Evolutionary conservation across 2,329 filamentous ascomycete species (phyloP), one percentile per base, ranked within the genome.

Genomic region (Colletotrichum cuscutae): DNA sequence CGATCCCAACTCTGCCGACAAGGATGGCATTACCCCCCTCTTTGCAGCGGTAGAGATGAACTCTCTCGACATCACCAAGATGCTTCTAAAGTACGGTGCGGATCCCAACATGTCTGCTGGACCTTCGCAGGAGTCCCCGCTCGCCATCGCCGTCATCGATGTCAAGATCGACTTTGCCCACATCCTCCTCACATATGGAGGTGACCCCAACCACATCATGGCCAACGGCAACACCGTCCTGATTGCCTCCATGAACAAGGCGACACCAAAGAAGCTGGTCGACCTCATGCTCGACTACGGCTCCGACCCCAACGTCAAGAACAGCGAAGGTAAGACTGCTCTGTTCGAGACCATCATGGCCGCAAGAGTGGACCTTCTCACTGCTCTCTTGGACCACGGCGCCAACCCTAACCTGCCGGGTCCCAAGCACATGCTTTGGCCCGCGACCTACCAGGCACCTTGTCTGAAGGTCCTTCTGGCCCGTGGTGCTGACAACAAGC

Each of bases 391-490:
- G 3, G 81, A 92, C 64, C 86, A 91, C 67, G 87, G 88, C 3
- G 92, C 92, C 2, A 88, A 93, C 76, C 88, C 91, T 9, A 94
- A 94, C 78, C 83, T 93, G 6, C 92, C 92, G 1, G 91, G 90
- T 1, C 91, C 91, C 12, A 92, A 93, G 80, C 89, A 93, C 81
- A 88, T 91, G 81, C 85, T 94, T 28, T 92, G 91, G 91, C 90
- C 90, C 2, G 86, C 91, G 0, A 88, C 87, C 0, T 89, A 90
- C 80, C 86, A 91, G 64, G 84, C 90, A 0, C 81, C 84, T 8
- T 91, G 89, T 72, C 82, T 93, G 37, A 85, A 89, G 76, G 80
- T 91, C 1, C 84, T 94, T 22, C 86, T 93, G 1, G 75, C 82
- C 2, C 87, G 88, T 30, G 91, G 90, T 1, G 91, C 90, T 2